Base-by-base conservation (phyloP, 306 rosid genomes). In the Spatholobus suberectus region DNA sequence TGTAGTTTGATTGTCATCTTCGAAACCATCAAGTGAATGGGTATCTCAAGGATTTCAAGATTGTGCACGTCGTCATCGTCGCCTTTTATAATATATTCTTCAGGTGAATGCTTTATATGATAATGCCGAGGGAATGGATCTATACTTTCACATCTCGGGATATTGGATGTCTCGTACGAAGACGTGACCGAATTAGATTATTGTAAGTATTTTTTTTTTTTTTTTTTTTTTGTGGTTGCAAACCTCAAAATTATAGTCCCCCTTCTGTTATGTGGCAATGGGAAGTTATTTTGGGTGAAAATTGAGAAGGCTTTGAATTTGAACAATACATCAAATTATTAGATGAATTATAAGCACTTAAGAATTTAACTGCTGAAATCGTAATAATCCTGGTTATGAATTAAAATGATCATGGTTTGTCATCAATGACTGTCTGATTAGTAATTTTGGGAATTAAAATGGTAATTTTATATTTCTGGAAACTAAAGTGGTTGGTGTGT, bases 1-100 rank as follows among this genome's bases (percentile, higher is more conserved):
- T 86, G 77, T 82, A 76, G 82, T 81, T 67, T 76, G 81, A 35
- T 61, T 75, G 41, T 79, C 74, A 37, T 71, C 51, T 77, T 80
- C 34, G 76, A 86, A 82, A 77, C 70, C 82, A 81, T 76, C 61
- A 34, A 73, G 81, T 81, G 85, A 84, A 79, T 87, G 88, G 85
- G 63, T 66, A 54, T 73, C 70, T 66, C 74, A 40, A 68, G 74
- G 52, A 37, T 66, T 66, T 66, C 72, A 66, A 37, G 72, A 32
- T 62, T 62, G 40, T 27, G 38, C 43, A 13, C 18, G 3, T 23
- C 8, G 10, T 61, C 35, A 4, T 61, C 15, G 2, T 35, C 15
- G 23, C 6, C 46, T 29, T 32, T 34, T 3, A 7, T 63, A 34
- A 32, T 66, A 34, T 43, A n/a, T 73, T 34, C 41, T 34, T 37